A percentile compares a stretch with the other conserved stretches of the same genome.
Evolutionary conservation across 2,329 filamentous ascomycete genomes (phyloP).

Genomic region (Colletotrichum lindemuthianum): DNA sequence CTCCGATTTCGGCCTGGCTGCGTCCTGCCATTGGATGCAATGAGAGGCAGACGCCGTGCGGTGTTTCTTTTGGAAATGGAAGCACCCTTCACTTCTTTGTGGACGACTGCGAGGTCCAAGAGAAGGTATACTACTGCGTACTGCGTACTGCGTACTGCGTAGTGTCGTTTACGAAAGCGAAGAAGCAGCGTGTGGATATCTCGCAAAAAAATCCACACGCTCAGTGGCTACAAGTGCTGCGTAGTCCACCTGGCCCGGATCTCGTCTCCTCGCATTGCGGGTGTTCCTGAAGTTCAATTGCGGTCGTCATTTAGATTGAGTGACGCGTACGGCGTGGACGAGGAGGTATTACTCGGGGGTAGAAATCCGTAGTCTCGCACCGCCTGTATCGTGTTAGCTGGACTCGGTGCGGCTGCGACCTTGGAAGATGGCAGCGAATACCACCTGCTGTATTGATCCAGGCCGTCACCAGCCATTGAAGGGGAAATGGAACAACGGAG

Average conservation of each 20-base stretch:
- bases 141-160: not conserved
- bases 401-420: no score
- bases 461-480: not conserved
- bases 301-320: conserved; percentile 7
- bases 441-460: conserved; percentile 7
- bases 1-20: not conserved
- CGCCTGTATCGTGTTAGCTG: no score
- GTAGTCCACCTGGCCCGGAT: not conserved
- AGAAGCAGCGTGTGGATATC: not conserved
- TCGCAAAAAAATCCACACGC: not conserved
- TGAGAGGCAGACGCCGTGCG: not conserved
- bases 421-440: not conserved
- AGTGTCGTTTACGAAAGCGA: not conserved
- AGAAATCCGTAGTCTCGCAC: no score
- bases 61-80: conserved; percentile 2
- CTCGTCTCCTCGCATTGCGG: not conserved
- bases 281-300: conserved; percentile 5
- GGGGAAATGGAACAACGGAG: not conserved
- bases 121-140: not conserved
- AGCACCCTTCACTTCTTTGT: not conserved
- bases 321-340: conserved; percentile 8
- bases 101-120: no score
- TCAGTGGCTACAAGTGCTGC: not conserved
- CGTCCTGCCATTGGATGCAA: not conserved
- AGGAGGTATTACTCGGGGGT: no score